phyloP scores from a whole-genome alignment of 371 early-diverging fungal genomes.

The Fennellomyces sp. region DNA sequence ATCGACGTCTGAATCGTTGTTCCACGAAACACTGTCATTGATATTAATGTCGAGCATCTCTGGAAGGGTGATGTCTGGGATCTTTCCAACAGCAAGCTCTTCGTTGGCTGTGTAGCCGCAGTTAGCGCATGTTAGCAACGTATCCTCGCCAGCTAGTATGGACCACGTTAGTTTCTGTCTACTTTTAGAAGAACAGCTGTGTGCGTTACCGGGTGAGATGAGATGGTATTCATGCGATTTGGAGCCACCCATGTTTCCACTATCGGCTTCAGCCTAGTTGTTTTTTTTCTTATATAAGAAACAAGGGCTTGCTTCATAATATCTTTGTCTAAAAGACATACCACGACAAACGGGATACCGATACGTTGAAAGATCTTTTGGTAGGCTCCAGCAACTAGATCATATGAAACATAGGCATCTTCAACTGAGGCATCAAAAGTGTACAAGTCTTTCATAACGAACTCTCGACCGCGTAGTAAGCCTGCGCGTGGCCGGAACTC shows the following conservation, averaged over 20 bases:
- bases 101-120: constrained; percentile 87
- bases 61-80: constrained; percentile 12
- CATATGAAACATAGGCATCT: constrained; percentile 74
- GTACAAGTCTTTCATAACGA: constrained; percentile 96
- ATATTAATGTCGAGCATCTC: not conserved
- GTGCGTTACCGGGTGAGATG: constrained; percentile 56
- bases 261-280: constrained; percentile 81
- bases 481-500: constrained; percentile 85
- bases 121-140: constrained; percentile 64
- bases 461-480: constrained; percentile 84
- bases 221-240: constrained; percentile 91
- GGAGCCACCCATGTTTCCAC: constrained; percentile 90
- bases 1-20: not conserved
- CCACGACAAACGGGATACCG: constrained; percentile 78
- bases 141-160: constrained; percentile 78
- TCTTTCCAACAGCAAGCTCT: constrained; percentile 59
- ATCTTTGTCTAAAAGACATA: constrained; percentile 25
- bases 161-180: not conserved
- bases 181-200: not conserved
- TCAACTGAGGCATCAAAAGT: constrained; percentile 78
- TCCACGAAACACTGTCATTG: not conserved
- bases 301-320: not conserved
- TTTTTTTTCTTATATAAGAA: not conserved
- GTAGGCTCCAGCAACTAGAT: constrained; percentile 75
- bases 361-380: constrained; percentile 71